Percentiles rank a stretch among this genome's conserved stretches.
These are phyloP conservation scores for Euphorbia corollata DNA, from an alignment of 441 rosid genomes.

Conservation along the genomic window DNA sequence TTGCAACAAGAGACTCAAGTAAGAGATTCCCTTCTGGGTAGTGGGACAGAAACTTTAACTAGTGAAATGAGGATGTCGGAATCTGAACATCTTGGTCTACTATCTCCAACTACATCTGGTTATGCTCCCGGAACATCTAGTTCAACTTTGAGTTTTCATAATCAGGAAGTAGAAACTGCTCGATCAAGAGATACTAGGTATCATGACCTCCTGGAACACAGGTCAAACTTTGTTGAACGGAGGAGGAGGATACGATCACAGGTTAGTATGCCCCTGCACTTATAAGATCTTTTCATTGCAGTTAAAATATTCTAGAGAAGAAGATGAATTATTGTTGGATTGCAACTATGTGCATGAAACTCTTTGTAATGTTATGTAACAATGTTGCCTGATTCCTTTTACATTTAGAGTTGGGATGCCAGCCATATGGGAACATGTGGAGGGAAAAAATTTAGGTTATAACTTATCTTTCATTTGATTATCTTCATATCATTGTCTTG, in stretches of 20 bases:
- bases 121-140: slow-evolving; percentile 38
- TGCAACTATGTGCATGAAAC: slow-evolving; percentile 3
- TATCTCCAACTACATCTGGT: slow-evolving; percentile 36
- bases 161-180: slow-evolving; percentile 51
- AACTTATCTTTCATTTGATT: slow-evolving; percentile 2
- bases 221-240: slow-evolving; percentile 84
- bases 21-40: slow-evolving; percentile 36
- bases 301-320: not conserved
- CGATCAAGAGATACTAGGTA: slow-evolving; percentile 72
- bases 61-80: slow-evolving; percentile 30
- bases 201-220: slow-evolving; percentile 74
- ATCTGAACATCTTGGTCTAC: slow-evolving; percentile 28
- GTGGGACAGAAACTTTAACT: slow-evolving; percentile 30
- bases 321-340: slow-evolving; percentile 9
- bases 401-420: slow-evolving; percentile 6
- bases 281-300: not conserved
- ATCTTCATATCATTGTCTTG: not conserved
- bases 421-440: not conserved
- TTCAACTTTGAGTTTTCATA: slow-evolving; percentile 46
- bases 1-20: slow-evolving; percentile 46
- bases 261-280: slow-evolving; percentile 41
- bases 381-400: not conserved
- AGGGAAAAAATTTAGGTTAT: slow-evolving; percentile 4
- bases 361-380: not conserved
- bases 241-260: slow-evolving; percentile 94